A percentile compares a stretch with the other conserved stretches of the same genome.
These are phyloP conservation scores for Aspergillus persii DNA, from an alignment of 2,329 filamentous ascomycete species.

Conservation along the genomic window DNA sequence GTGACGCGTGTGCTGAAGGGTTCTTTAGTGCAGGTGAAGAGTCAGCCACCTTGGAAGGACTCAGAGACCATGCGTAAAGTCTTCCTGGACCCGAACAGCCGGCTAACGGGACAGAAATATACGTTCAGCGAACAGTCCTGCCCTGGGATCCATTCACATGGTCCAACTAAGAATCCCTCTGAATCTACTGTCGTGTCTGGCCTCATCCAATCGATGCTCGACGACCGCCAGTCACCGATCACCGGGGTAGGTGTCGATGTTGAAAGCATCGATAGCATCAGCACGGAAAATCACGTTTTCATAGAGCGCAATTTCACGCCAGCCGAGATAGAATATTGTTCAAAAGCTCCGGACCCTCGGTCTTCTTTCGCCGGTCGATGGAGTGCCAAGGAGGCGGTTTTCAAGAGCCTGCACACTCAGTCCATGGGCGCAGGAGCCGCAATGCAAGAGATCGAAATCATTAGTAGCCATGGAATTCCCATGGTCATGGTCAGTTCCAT, in stretches of 20 bases:
- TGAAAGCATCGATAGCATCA: slow-evolving; percentile 80
- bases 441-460: slow-evolving; percentile 18
- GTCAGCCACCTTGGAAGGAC: slow-evolving; percentile 14
- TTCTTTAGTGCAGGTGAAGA: slow-evolving; percentile 17
- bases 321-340: slow-evolving; percentile 81
- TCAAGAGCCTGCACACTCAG: slow-evolving; percentile 16
- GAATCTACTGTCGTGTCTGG: not conserved
- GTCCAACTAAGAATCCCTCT: not conserved
- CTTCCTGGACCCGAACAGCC: slow-evolving; percentile 15
- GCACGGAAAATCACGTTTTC: slow-evolving; percentile 90
- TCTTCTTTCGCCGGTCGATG: slow-evolving; percentile 68
- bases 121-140: not conserved
- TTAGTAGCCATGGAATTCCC: slow-evolving; percentile 9
- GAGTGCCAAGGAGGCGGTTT: slow-evolving; percentile 77
- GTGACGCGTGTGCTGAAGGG: slow-evolving; percentile 13
- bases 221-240: not conserved
- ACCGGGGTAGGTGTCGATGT: slow-evolving; percentile 15
- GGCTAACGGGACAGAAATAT: slow-evolving; percentile 4
- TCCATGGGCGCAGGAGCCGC: slow-evolving; percentile 11
- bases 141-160: too few relatives aligned
- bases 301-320: slow-evolving; percentile 90
- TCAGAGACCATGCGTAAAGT: slow-evolving; percentile 10
- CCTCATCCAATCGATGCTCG: slow-evolving; percentile 12
- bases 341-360: slow-evolving; percentile 71
- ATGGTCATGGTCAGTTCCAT: slow-evolving; percentile 9